Evolutionary conservation across 106 monocot species (phyloP).

Genomic region (Dendrobium officinale): DNA sequence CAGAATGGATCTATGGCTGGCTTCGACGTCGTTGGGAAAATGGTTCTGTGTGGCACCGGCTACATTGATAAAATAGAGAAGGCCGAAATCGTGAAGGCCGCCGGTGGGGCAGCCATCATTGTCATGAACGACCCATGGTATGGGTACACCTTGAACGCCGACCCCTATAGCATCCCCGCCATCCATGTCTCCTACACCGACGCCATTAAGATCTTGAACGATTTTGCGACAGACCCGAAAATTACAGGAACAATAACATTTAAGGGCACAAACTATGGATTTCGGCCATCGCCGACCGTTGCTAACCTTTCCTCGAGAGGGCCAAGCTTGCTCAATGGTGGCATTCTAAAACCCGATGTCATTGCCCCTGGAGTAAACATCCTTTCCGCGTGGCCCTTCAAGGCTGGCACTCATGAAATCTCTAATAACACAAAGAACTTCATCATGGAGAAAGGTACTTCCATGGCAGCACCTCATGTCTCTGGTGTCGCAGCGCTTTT

Average conservation of each 20-base stretch:
- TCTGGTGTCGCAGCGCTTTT: slow-evolving; percentile 12
- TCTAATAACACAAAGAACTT: background rate
- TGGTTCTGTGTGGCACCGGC: slow-evolving; percentile 22
- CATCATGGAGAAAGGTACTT: slow-evolving; percentile 13
- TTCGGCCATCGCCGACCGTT: background rate
- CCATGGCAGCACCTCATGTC: slow-evolving; percentile 13
- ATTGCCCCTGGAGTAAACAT: slow-evolving; percentile 10
- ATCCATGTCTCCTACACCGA: slow-evolving; percentile 13
- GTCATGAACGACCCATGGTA: background rate
- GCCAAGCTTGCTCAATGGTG: background rate
- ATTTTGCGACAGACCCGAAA: background rate
- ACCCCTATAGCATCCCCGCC: slow-evolving; percentile 11
- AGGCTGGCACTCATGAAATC: background rate
- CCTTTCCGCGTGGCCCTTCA: slow-evolving; percentile 13
- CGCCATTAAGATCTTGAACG: slow-evolving; percentile 2
- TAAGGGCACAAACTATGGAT: slow-evolving; percentile 2
- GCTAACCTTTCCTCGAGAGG: slow-evolving; percentile 16
- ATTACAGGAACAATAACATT: background rate
- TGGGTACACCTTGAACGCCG: background rate
- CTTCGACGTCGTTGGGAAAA: slow-evolving; percentile 16
- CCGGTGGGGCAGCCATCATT: slow-evolving; percentile 33
- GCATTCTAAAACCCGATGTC: slow-evolving; percentile 13
- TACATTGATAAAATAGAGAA: background rate
- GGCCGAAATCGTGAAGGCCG: slow-evolving; percentile 16
- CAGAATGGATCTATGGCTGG: background rate